phyloP scores from a whole-genome alignment of 2,329 filamentous ascomycete species.

The Rutstroemia sp. region DNA sequence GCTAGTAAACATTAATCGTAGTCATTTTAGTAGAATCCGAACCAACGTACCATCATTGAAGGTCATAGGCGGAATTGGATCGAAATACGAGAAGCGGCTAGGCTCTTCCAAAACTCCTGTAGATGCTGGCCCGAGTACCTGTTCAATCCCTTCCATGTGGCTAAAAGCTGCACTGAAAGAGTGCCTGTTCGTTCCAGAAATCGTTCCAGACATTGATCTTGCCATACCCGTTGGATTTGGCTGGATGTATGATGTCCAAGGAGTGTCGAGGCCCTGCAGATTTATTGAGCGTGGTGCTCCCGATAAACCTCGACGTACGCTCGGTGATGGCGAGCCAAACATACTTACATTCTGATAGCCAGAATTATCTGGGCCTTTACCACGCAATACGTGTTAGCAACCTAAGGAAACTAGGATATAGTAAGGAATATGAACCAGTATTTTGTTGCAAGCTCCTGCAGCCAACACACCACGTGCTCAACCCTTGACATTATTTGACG shows the following conservation, averaged over 20 bases:
- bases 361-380: not conserved
- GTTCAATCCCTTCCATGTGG: not conserved
- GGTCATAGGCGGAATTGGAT: not conserved
- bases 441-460: no score
- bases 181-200: not conserved
- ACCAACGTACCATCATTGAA: slow-evolving; percentile 2
- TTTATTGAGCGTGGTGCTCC: not conserved
- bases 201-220: not conserved
- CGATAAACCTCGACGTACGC: not conserved
- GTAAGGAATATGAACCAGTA: no score
- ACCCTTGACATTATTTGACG: no score
- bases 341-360: not conserved
- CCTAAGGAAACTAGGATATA: not conserved
- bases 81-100: slow-evolving; percentile 1
- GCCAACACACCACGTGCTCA: no score
- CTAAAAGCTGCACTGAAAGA: not conserved
- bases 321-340: not conserved
- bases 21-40: not conserved
- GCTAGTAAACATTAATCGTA: not conserved
- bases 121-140: not conserved
- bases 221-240: not conserved
- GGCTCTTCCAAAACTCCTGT: not conserved
- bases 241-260: not conserved
- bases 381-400: not conserved
- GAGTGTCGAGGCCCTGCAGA: not conserved